phyloP scores from a whole-genome alignment of 1,284 basidiomycete species.

The Cryptococcus floricola region DNA sequence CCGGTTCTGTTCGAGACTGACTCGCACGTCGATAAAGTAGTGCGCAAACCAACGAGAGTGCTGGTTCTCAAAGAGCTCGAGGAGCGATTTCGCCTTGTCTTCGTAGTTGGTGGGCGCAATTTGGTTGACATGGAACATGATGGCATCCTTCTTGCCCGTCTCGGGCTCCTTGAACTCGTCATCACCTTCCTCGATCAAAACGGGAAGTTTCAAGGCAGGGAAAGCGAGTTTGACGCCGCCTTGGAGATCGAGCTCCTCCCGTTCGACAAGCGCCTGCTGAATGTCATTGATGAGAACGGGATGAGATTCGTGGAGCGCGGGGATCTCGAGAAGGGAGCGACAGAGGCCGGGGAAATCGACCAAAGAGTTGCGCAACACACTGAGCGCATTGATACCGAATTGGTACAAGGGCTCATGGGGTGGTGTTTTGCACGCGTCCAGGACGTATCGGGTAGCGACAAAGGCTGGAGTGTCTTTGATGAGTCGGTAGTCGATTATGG shows the following conservation, averaged over 20 bases:
- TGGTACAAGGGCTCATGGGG: slow-evolving; percentile 85
- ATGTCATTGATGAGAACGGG: slow-evolving; percentile 78
- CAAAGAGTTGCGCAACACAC: slow-evolving; percentile 80
- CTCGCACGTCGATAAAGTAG: slow-evolving; percentile 93
- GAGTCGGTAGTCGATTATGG: slow-evolving; percentile 88
- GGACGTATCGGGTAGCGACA: slow-evolving; percentile 93
- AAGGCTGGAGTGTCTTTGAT: slow-evolving; percentile 94
- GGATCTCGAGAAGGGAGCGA: slow-evolving; percentile 80
- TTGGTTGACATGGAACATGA: slow-evolving; percentile 98
- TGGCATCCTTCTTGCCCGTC: slow-evolving; percentile 86
- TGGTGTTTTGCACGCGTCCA: slow-evolving; percentile 86
- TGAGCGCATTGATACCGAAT: slow-evolving; percentile 89
- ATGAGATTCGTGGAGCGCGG: slow-evolving; percentile 78
- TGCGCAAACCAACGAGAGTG: slow-evolving; percentile 95
- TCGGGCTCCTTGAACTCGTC: slow-evolving; percentile 65
- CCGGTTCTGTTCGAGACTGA: slow-evolving; percentile 96
- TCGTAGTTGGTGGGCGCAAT: slow-evolving; percentile 93
- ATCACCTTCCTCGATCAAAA: slow-evolving; percentile 52
- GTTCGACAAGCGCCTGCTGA: slow-evolving; percentile 60
- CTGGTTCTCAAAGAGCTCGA: slow-evolving; percentile 69
- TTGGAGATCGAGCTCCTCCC: slow-evolving; percentile 48
- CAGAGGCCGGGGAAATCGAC: slow-evolving; percentile 93
- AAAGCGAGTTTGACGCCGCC: slow-evolving; percentile 52
- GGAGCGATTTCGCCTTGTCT: slow-evolving; percentile 77
- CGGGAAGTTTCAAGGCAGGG: slow-evolving; percentile 50